Percentiles rank a stretch among this genome's conserved stretches.
Evolutionary conservation across 805 yeast genomes (phyloP).

Genomic region (Candida pseudoglaebosa): DNA sequence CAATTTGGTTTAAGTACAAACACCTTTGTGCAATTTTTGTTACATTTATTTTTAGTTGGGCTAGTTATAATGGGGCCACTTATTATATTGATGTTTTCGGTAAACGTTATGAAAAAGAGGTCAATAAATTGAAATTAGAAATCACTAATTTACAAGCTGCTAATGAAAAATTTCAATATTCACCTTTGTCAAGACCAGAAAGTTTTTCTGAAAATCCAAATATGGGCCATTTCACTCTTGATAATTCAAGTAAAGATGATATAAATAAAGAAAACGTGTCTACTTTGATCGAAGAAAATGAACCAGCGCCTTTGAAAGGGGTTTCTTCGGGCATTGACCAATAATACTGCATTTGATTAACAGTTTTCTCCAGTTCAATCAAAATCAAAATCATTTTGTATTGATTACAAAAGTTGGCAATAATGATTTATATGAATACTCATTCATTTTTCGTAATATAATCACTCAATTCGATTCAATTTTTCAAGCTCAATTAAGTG

Average conservation of each 20-base stretch:
- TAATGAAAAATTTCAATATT: constrained; percentile 15
- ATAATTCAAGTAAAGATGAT: constrained; percentile 1
- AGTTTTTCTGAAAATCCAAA: constrained; percentile 7
- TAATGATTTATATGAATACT: no score
- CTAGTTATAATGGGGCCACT: constrained; percentile 92
- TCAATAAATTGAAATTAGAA: constrained; percentile 64
- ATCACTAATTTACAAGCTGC: constrained; percentile 56
- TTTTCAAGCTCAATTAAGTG: no score
- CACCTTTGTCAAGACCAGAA: constrained; percentile 15
- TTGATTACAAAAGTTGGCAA: background rate
- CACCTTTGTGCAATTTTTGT: constrained; percentile 65
- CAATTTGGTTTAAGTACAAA: constrained; percentile 77
- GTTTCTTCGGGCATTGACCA: background rate
- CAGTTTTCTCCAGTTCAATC: no score
- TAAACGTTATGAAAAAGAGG: constrained; percentile 82
- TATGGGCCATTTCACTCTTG: constrained; percentile 3
- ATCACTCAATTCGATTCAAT: no score
- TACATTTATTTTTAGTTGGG: constrained; percentile 67
- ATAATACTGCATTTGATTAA: no score
- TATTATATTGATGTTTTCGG: constrained; percentile 92
- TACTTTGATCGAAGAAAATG: background rate
- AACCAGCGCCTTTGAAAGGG: background rate
- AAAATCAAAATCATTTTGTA: no score
- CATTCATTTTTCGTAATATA: no score
- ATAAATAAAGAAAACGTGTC: background rate